Evolutionary conservation across 306 rosid species (phyloP).

Genomic region (Spatholobus suberectus): DNA sequence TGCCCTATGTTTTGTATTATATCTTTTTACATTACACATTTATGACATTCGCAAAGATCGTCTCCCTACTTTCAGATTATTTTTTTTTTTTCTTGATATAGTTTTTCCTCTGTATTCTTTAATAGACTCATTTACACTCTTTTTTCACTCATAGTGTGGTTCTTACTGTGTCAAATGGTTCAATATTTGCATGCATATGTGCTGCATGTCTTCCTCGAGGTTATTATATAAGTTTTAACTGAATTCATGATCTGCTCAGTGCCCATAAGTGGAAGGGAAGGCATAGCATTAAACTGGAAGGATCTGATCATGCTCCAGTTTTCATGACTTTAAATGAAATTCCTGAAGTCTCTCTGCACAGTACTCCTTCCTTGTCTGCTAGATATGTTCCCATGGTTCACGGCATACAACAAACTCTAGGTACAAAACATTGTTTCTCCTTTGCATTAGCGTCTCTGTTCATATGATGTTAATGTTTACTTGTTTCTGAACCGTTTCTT

Average conservation of each 20-base stretch:
- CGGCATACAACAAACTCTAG: conserved; percentile 87
- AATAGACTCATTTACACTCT: not conserved
- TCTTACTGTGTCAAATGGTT: conserved; percentile 30
- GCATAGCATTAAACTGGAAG: conserved; percentile 76
- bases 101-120: not conserved
- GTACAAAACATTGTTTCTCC: conserved; percentile 51
- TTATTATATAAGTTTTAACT: conserved; percentile 22
- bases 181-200: conserved; percentile 21
- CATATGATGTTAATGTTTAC: conserved; percentile 15
- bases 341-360: conserved; percentile 68
- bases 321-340: conserved; percentile 64
- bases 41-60: not conserved
- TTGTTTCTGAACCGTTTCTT: conserved; percentile 37
- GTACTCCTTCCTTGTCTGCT: conserved; percentile 81
- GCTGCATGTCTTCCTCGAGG: conserved; percentile 31
- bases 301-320: conserved; percentile 99
- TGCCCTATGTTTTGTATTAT: conserved; percentile 11
- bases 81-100: not conserved
- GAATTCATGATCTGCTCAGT: conserved; percentile 41
- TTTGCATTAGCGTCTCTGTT: conserved; percentile 17
- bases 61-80: conserved; percentile 4
- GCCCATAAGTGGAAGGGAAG: conserved; percentile 82
- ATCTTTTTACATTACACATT: not conserved
- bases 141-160: conserved; percentile 6
- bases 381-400: conserved; percentile 83